Conservation (phyloP, 2,329 filamentous ascomycete species). For the Sphaceloma murrayae region DNA sequence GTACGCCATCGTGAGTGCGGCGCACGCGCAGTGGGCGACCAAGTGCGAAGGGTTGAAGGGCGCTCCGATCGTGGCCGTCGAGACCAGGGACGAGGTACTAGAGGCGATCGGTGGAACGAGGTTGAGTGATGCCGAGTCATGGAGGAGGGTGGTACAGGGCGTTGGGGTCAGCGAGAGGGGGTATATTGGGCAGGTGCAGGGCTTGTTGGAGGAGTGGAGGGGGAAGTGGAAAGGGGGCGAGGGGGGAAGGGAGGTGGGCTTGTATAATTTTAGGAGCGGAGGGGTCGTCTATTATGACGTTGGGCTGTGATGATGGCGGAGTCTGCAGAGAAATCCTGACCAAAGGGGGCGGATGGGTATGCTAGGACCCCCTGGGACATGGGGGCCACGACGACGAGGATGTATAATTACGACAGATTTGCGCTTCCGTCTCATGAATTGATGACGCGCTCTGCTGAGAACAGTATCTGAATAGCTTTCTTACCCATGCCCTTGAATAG, state of each 20-base stretch:
- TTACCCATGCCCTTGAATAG: too few species aligned
- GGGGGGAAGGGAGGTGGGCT: constrained; percentile 62
- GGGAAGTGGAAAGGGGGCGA: constrained; percentile 35
- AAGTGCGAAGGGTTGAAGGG: constrained; percentile 62
- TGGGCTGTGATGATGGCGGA: constrained; percentile 26
- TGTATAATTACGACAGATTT: too few species aligned
- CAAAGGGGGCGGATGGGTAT: too few species aligned
- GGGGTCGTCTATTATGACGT: constrained; percentile 81
- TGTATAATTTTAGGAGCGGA: constrained; percentile 85
- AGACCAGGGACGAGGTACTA: constrained; percentile 75
- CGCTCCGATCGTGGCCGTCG: constrained; percentile 76
- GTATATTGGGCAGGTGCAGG: constrained; percentile 74
- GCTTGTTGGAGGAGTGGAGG: constrained; percentile 58
- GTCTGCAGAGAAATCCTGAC: too few species aligned
- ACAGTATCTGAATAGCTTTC: too few species aligned
- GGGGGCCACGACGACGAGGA: too few species aligned
- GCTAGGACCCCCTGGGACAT: too few species aligned
- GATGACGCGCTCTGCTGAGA: too few species aligned
- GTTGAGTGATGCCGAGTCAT: constrained; percentile 71
- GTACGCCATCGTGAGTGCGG: constrained; percentile 72
- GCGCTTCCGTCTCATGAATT: too few species aligned
- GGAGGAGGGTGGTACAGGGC: constrained; percentile 70
- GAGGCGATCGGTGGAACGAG: constrained; percentile 64
- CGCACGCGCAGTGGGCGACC: constrained; percentile 47
- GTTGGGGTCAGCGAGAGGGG: constrained; percentile 68